Evolutionary conservation across 2,329 filamentous ascomycete species (phyloP), one percentile per base, ranked within the genome.

Genomic region (Aspergillus fijiensis): DNA sequence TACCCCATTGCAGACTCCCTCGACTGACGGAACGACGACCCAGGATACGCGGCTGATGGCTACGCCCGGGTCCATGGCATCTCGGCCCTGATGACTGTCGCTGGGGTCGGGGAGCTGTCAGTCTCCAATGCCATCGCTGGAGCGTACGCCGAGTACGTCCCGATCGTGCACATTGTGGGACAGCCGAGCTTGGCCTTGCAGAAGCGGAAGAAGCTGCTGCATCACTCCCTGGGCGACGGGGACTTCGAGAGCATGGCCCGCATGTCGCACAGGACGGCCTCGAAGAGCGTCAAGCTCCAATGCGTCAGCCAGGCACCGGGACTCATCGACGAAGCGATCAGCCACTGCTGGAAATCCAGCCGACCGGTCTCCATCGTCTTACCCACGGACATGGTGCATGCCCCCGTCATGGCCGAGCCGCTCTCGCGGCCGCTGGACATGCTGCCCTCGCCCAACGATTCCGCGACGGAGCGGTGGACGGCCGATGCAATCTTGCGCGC

Each of bases 51-150:
- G 1, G 71, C 72, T 5, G 70, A 74, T 60, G 70, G 70, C 31
- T 74, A 74, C 54, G 65, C 69, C 11, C 68, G 72, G 6, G 67
- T 74, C 49, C 73, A 72, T 21, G 72, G 64, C 47, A 27, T 53
- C n/a, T 57, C 33, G 5, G 71, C 72, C 0, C 31, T 73, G 19
- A 63, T 74, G 4, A 74, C 66, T 14, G 67, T 66, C 31, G 64
- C 67, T 63, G 90, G 90, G 54, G 89, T 92, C 5, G 89, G 81
- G 7, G 82, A 84, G 65, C 72, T 83, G 4, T 91, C 89, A 2
- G 88, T 89, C 56, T 80, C 92, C 70, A 91, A 91, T 69, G 89
- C 87, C 35, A 76, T 91, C 57, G 89, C 89, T 1, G 90, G 89
- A 14, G 84, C 88, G 42, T 92, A 84, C 75, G 87, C 88, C 1